Percentiles rank a stretch among this genome's conserved stretches.
Evolutionary conservation across 1,284 basidiomycete species (phyloP).

Genomic region (Blastosporella zonata): DNA sequence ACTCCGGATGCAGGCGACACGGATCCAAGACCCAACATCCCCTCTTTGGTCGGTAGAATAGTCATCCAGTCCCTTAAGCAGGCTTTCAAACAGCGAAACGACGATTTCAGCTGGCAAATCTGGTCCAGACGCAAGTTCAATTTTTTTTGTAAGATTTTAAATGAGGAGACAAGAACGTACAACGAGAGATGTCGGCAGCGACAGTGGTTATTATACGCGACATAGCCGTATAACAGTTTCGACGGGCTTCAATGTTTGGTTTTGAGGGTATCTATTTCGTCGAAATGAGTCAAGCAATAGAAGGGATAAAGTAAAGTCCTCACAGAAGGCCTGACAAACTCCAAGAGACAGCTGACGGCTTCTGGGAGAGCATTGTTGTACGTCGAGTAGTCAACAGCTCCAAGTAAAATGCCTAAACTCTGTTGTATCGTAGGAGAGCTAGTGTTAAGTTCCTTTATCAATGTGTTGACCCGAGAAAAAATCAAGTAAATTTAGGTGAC

Average conservation of each 20-base stretch:
- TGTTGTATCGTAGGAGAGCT: conserved; percentile 66
- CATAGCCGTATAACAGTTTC: conserved; percentile 68
- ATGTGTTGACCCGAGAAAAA: conserved; percentile 36
- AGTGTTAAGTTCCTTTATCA: conserved; percentile 64
- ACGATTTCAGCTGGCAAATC: conserved; percentile 46
- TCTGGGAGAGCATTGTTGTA: conserved; percentile 50
- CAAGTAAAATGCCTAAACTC: conserved; percentile 75
- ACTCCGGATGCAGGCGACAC: conserved; percentile 71
- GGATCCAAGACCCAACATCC: conserved; percentile 97
- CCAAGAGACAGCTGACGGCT: conserved; percentile 59
- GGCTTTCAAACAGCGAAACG: conserved; percentile 45
- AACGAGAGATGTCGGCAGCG: conserved; percentile 38
- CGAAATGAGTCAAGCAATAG: conserved; percentile 18
- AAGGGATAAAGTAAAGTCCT: conserved; percentile 4
- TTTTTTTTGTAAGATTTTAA: background rate
- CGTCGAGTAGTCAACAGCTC: conserved; percentile 63
- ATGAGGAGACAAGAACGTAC: conserved; percentile 35
- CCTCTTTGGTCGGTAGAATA: conserved; percentile 94
- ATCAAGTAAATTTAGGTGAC: conserved; percentile 10
- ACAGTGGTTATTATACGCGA: conserved; percentile 53
- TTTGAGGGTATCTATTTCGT: conserved; percentile 37
- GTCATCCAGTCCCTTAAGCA: conserved; percentile 75
- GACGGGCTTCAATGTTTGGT: conserved; percentile 30
- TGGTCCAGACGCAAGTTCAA: conserved; percentile 23
- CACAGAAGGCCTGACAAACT: conserved; percentile 56